A percentile compares a stretch with the other conserved stretches of the same genome.
phyloP scores from a whole-genome alignment of 1,284 basidiomycete genomes.

The Trichosporon asahii region DNA sequence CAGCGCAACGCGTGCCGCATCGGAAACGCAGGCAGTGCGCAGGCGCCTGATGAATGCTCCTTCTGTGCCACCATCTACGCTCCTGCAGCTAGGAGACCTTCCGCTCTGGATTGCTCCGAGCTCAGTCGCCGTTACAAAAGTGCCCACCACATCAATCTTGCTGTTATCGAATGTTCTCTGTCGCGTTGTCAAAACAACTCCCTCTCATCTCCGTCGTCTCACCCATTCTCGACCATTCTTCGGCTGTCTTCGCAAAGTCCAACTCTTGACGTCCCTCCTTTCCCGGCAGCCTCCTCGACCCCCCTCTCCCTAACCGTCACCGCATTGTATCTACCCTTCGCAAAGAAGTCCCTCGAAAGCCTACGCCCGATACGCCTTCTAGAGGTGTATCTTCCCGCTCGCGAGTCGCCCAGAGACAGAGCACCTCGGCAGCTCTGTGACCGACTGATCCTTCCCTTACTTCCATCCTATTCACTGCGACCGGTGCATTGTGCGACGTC shows the following conservation, averaged over 20 bases:
- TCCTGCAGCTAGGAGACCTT: background rate
- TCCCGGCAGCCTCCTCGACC: background rate
- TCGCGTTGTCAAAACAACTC: background rate
- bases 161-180: background rate
- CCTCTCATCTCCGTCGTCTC: background rate
- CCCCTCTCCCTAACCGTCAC: background rate
- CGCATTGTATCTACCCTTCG: background rate
- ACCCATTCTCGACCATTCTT: background rate
- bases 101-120: background rate
- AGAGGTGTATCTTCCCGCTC: too few species aligned
- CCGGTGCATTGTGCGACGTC: background rate
- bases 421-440: too few species aligned
- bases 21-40: background rate
- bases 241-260: background rate
- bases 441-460: background rate
- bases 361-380: too few species aligned
- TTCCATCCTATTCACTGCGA: background rate
- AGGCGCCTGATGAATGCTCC: background rate
- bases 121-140: background rate
- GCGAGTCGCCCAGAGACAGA: too few species aligned
- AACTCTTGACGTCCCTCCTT: conserved; percentile 5
- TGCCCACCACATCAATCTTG: background rate
- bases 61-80: background rate
- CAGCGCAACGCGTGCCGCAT: background rate
- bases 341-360: background rate